phyloP scores from a whole-genome alignment of 352 stramenopile species.

The Globisporangium spiculum region DNA sequence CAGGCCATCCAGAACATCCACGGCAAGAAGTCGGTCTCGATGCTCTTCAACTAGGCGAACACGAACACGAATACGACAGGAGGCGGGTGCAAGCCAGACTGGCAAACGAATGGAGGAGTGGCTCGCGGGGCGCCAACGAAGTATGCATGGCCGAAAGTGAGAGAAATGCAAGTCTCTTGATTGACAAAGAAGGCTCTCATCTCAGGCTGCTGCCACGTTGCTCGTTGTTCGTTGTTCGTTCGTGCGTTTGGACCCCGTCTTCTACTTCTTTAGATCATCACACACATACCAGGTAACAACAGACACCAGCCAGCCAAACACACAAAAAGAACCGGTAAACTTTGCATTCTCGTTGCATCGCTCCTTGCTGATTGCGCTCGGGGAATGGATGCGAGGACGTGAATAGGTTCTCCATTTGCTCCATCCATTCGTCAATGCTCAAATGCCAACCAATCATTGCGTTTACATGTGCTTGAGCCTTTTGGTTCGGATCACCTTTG shows the following conservation, averaged over 20 bases:
- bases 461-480: neutral
- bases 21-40: conserved; percentile 99
- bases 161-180: neutral
- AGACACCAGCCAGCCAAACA: neutral
- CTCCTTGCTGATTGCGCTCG: neutral
- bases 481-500: neutral
- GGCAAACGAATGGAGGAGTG: neutral
- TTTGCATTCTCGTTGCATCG: neutral
- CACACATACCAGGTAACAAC: neutral
- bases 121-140: neutral
- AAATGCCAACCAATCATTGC: neutral
- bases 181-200: neutral
- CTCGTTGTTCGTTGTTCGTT: neutral
- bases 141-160: neutral
- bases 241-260: neutral
- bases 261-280: conserved; percentile 5
- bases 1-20: conserved; percentile 99
- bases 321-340: neutral
- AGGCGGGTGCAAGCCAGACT: neutral
- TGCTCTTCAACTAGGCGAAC: conserved; percentile 96
- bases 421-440: neutral
- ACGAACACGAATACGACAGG: neutral
- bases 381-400: too few relatives aligned
- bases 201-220: neutral
- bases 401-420: neutral